Conservation (phyloP, 345 rosid genomes). For the Citrus glauca region DNA sequence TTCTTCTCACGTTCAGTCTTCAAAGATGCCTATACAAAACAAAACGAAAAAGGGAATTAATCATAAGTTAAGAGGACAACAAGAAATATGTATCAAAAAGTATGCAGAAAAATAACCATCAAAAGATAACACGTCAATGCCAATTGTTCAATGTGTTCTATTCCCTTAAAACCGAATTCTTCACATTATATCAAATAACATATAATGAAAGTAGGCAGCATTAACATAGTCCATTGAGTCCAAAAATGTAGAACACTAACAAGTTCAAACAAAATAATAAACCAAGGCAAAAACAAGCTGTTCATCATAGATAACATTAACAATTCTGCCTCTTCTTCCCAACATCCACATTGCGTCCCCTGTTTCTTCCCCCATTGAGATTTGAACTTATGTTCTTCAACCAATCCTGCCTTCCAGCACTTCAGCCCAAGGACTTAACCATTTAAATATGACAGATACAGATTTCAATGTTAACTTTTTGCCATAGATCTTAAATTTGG, state of each 20-base stretch:
- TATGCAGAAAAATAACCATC: background rate
- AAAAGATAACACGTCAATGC: background rate
- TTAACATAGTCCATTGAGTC: background rate
- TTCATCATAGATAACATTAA: background rate
- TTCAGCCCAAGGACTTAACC: background rate
- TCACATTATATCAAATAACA: background rate
- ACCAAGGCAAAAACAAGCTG: background rate
- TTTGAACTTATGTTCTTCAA: background rate
- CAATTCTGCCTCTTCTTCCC: background rate
- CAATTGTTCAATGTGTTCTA: background rate
- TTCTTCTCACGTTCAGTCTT: constrained; percentile 70
- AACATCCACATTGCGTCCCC: background rate
- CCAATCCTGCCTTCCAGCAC: background rate
- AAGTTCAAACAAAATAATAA: background rate
- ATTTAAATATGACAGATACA: background rate
- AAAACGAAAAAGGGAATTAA: background rate
- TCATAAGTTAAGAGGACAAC: background rate
- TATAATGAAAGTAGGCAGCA: background rate
- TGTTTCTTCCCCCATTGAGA: background rate
- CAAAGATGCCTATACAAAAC: constrained; percentile 41
- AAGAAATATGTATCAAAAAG: background rate
- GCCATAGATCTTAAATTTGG: background rate
- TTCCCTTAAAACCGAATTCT: background rate
- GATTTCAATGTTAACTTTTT: background rate
- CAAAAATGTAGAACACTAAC: background rate